These are phyloP conservation scores for Vanrija sp. DNA, from an alignment of 1,284 basidiomycete species.

Conservation along the genomic window DNA sequence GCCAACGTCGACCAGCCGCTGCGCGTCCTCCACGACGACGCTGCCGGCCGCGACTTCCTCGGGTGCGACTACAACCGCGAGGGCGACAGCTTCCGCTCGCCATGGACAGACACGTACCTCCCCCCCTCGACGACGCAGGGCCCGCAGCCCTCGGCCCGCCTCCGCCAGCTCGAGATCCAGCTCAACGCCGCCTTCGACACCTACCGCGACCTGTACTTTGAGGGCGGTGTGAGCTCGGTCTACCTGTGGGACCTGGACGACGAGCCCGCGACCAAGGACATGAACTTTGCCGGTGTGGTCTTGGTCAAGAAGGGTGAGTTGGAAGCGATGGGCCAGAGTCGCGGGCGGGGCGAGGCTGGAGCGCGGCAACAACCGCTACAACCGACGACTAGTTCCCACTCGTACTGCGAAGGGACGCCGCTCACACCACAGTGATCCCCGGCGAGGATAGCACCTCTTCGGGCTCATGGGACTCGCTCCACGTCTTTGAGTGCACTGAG, in stretches of 20 bases:
- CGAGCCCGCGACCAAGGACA: constrained; percentile 52
- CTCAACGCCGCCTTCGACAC: constrained; percentile 97
- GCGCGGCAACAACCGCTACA: neutral
- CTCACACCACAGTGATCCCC: constrained; percentile 7
- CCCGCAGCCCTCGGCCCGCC: constrained; percentile 73
- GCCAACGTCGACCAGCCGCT: constrained; percentile 95
- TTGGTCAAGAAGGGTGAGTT: constrained; percentile 88
- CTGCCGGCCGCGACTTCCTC: constrained; percentile 77
- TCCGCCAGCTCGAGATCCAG: constrained; percentile 85
- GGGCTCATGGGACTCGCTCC: constrained; percentile 91
- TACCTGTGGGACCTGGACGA: constrained; percentile 99
- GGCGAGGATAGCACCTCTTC: constrained; percentile 6
- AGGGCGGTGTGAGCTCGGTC: constrained; percentile 94
- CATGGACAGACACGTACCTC: constrained; percentile 95
- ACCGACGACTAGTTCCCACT: neutral
- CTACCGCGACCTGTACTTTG: constrained; percentile 97
- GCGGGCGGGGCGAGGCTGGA: neutral
- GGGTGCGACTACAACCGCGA: constrained; percentile 98
- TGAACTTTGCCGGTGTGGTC: constrained; percentile 86
- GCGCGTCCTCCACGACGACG: constrained; percentile 70
- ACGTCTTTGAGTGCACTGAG: constrained; percentile 92
- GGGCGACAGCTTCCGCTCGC: constrained; percentile 90
- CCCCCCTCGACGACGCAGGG: constrained; percentile 70
- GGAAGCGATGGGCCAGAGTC: neutral
- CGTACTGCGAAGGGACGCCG: neutral